Evolutionary conservation across 2,329 filamentous ascomycete species (phyloP).

Genomic region (Phaeosphaeria sp.): DNA sequence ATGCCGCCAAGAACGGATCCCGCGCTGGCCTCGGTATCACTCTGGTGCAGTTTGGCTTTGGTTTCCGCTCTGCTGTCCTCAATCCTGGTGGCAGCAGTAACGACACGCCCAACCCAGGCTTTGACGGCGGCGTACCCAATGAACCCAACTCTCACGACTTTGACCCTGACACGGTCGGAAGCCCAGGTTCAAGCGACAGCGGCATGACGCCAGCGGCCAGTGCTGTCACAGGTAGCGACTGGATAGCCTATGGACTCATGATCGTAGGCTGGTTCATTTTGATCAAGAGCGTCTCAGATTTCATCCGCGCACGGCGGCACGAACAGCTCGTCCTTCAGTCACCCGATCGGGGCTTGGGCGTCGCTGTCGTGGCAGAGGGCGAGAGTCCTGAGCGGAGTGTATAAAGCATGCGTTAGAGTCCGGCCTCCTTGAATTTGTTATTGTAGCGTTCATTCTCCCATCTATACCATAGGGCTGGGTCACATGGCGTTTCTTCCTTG

Average conservation of each 20-base stretch:
- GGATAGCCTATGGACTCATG: constrained; percentile 92
- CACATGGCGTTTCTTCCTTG: neutral
- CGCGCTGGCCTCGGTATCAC: constrained; percentile 93
- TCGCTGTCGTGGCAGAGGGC: constrained; percentile 85
- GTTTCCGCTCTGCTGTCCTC: constrained; percentile 72
- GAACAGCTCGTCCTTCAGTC: constrained; percentile 93
- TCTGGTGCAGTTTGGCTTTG: constrained; percentile 95
- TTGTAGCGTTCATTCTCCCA: neutral
- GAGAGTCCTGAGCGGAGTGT: constrained; percentile 74
- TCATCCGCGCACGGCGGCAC: constrained; percentile 83
- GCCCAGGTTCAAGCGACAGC: constrained; percentile 31
- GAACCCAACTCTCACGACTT: constrained; percentile 94
- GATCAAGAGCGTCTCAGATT: constrained; percentile 92
- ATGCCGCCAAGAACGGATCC: constrained; percentile 97
- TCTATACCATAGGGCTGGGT: neutral
- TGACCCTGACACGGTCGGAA: constrained; percentile 71
- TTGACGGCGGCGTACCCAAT: constrained; percentile 68
- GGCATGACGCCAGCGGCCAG: constrained; percentile 47
- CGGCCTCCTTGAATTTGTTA: neutral
- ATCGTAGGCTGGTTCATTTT: constrained; percentile 98
- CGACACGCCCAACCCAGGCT: constrained; percentile 58
- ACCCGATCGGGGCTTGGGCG: constrained; percentile 82
- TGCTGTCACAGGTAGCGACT: constrained; percentile 77
- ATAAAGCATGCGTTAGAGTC: constrained; percentile 20
- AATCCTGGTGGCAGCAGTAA: constrained; percentile 45